Base-by-base conservation (phyloP, 2,329 filamentous ascomycete species). In the Ophiobolus disseminans region DNA sequence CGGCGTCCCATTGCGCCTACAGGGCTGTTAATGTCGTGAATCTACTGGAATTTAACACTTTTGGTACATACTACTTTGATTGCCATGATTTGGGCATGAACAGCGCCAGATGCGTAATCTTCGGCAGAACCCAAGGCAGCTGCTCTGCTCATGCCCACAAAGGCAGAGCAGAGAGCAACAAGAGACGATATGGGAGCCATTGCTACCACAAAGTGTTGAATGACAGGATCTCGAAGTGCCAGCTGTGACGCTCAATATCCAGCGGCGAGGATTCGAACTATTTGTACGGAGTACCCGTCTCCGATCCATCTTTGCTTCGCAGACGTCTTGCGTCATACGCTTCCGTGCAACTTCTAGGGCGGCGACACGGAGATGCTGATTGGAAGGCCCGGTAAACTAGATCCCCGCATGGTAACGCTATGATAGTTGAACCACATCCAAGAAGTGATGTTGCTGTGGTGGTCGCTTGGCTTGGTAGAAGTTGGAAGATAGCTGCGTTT, bases 31-130 rank as follows among this genome's bases (percentile, higher is more conserved):
- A 41, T 25, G n/a, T 35, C n/a, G 35, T 2, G 1, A 14, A 32
- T 16, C 10, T 10, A 28, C 9, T 28, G 25, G n/a, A 28, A n/a
- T 3, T 5, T 5, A 3, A n/a, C 25, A 28, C n/a, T 28, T 9
- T 14, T 10, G 16, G 30, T 8, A n/a, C 42, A 41, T 42, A 62
- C 62, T 44, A 62, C 54, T 56, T 73, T 73, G 55, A 68, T 60
- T 20, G 53, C 55, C 65, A 72, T 68, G 43, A 73, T 72, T 26
- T 45, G 59, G 40, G 66, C 60, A 44, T 72, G 70, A 9, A 72
- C 66, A 21, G 62, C 55, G 11, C 69, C 69, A 31, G 67, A 68
- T 13, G 68, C 66, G 53, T 72, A 73, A 38, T 71, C 60, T 40
- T 66, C 62, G 5, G 60, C 55, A n/a, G 58, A 54, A 35, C 61